Conservation (phyloP, 2,329 filamentous ascomycete genomes). For the Exophiala sideris region DNA sequence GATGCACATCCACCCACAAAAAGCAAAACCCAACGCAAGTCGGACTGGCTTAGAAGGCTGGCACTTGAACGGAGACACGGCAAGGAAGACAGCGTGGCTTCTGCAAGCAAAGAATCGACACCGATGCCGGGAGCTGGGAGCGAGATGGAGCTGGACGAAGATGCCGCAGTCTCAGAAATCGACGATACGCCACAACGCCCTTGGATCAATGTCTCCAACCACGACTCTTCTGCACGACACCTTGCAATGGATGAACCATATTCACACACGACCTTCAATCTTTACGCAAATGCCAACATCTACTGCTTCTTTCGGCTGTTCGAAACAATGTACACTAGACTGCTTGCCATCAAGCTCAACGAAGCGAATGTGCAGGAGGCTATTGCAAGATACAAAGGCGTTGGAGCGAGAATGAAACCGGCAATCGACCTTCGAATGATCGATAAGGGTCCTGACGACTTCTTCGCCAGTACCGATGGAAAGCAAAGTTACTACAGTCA, state of each 20-base stretch:
- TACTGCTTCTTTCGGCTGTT: slow-evolving; percentile 95
- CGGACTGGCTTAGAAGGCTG: slow-evolving; percentile 73
- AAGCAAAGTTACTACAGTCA: slow-evolving; percentile 78
- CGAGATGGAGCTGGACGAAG: slow-evolving; percentile 58
- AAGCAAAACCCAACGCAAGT: slow-evolving; percentile 71
- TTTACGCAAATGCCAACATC: slow-evolving; percentile 87
- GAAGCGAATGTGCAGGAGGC: slow-evolving; percentile 70
- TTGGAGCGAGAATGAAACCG: slow-evolving; percentile 57
- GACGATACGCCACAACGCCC: slow-evolving; percentile 32
- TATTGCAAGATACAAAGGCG: slow-evolving; percentile 65
- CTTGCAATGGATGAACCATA: slow-evolving; percentile 76
- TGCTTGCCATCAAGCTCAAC: slow-evolving; percentile 78
- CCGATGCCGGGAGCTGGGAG: slow-evolving; percentile 44
- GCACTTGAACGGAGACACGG: slow-evolving; percentile 78
- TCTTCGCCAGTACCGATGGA: slow-evolving; percentile 65
- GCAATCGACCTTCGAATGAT: slow-evolving; percentile 80
- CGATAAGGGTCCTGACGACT: slow-evolving; percentile 69
- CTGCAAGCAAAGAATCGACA: slow-evolving; percentile 81
- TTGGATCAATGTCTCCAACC: slow-evolving; percentile 56
- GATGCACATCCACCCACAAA: slow-evolving; percentile 68
- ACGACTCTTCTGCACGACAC: slow-evolving; percentile 55
- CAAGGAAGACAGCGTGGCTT: slow-evolving; percentile 74
- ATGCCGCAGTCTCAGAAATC: slow-evolving; percentile 58
- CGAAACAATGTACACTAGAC: slow-evolving; percentile 80
- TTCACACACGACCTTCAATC: slow-evolving; percentile 74